Evolutionary conservation across 768 basidiomycete species (phyloP).

Genomic region (Solioccasus polychromus): DNA sequence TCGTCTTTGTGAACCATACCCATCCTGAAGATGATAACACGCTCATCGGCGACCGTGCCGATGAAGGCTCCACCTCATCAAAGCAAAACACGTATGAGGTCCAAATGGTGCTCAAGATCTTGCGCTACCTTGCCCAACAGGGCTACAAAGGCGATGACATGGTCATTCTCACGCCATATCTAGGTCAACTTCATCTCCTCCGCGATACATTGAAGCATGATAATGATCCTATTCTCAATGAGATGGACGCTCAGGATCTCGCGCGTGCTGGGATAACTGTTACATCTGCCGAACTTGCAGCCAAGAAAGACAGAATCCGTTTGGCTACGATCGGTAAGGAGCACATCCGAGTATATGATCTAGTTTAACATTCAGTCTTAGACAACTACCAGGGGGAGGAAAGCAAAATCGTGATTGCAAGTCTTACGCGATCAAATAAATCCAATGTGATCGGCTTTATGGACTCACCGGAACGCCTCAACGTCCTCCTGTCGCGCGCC

Average conservation of each 20-base stretch:
- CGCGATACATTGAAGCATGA: conserved; percentile 41
- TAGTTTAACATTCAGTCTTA: conserved; percentile 18
- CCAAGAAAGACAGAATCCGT: conserved; percentile 38
- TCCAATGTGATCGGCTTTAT: conserved; percentile 65
- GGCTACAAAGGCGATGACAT: conserved; percentile 60
- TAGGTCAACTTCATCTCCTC: conserved; percentile 58
- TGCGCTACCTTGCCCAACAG: conserved; percentile 64
- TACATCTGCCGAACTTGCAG: conserved; percentile 36
- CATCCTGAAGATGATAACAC: conserved; percentile 51
- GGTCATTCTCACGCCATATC: conserved; percentile 69
- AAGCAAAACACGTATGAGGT: conserved; percentile 63
- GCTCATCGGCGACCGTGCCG: conserved; percentile 41
- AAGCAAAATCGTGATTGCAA: conserved; percentile 61
- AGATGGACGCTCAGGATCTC: conserved; percentile 58
- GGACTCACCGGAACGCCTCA: conserved; percentile 64
- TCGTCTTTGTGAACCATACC: conserved; percentile 61
- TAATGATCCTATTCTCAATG: conserved; percentile 59
- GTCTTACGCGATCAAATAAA: conserved; percentile 58
- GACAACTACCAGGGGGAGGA: conserved; percentile 81
- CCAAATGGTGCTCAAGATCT: conserved; percentile 60
- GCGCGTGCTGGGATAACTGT: conserved; percentile 49
- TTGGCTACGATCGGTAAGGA: conserved; percentile 63
- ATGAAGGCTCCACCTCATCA: conserved; percentile 45
- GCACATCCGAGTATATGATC: background rate
- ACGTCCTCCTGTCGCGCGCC: conserved; percentile 68